Evolutionary conservation across 1,284 basidiomycete species (phyloP), one percentile per base, ranked within the genome.

Genomic region (Neonothopanus nambi): DNA sequence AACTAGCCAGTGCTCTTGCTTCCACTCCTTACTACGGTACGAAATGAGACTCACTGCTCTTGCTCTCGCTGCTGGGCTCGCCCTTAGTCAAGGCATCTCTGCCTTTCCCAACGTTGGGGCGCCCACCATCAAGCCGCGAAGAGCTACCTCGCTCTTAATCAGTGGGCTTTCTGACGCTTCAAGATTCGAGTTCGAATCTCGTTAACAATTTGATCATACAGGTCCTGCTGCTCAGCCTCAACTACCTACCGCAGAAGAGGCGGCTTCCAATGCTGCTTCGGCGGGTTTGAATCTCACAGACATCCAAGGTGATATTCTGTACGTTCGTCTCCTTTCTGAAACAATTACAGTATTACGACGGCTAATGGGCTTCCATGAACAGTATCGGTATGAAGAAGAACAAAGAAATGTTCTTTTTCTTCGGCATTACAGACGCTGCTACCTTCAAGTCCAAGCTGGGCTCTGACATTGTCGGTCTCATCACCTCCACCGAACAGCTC

Each of bases 341-440:
- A 37, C 35, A 17, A 13, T 33, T 38, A n/a, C n/a, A n/a, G n/a
- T n/a, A n/a, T 33, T 15, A 42, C 20, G 30, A 39, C 30, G 13
- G 30, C 13, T 45, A 23, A 13, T 12, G n/a, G 35, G n/a, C 9
- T 26, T 52, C n/a, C 28, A 46, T 46, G 3, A 8, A 13, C 24
- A 66, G 65, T 12, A 54, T 61, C 21, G 67, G 67, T 9, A 66
- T 68, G 65, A 59, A 59, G 42, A 71, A 70, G 61, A 60, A 58
- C 30, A 48, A 48, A n/a, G 64, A 70, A 54, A 50, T 62, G 3
- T 67, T 67, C 56, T 61, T 62, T 50, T 69, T 69, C 62, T 69
- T 68, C 54, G 43, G 42, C n/a, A 68, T 69, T 52, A 56, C 56
- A 9, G 48, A 67, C 46, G 58, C 58, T 6, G 46, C 56, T 5